Conservation (phyloP, 75 land plant species). For the Cupressus sempervirens region DNA sequence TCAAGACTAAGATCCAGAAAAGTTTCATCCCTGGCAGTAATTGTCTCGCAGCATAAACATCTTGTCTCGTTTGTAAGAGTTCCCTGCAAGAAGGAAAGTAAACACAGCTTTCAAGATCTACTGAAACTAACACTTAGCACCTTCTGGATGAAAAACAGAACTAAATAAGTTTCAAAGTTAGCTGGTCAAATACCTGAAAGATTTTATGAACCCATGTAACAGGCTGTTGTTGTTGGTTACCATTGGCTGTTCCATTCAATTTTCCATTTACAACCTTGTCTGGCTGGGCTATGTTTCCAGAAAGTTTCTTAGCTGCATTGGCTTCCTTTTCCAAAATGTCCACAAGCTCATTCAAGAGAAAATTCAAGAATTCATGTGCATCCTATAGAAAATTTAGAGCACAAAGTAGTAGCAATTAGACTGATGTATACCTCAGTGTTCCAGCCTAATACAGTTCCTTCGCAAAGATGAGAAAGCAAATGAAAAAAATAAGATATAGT, state of each 20-base stretch:
- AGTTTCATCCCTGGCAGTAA: constrained; percentile 40
- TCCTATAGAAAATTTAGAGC: constrained; percentile 17
- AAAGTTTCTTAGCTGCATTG: constrained; percentile 14
- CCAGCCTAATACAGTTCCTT: neutral
- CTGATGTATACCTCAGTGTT: neutral
- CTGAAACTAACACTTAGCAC: neutral
- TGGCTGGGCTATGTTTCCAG: constrained; percentile 5
- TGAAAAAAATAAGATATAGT: neutral
- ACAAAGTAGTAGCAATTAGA: neutral
- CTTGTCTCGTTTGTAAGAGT: constrained; percentile 41
- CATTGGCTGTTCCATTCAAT: constrained; percentile 28
- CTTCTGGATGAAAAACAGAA: neutral
- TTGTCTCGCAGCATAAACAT: constrained; percentile 41
- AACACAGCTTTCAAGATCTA: neutral
- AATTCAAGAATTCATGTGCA: constrained; percentile 41
- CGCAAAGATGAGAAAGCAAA: neutral
- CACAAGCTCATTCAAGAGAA: constrained; percentile 36
- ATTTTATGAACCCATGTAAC: constrained; percentile 43
- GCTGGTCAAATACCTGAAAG: constrained; percentile 27
- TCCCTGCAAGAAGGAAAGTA: constrained; percentile 17
- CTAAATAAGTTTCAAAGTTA: neutral
- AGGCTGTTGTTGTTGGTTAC: constrained; percentile 25
- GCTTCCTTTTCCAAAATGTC: constrained; percentile 43
- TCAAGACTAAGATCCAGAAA: constrained; percentile 46
- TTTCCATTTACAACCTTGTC: constrained; percentile 27